Conservation (phyloP, 306 rosid species). For the Castanea crenata region DNA sequence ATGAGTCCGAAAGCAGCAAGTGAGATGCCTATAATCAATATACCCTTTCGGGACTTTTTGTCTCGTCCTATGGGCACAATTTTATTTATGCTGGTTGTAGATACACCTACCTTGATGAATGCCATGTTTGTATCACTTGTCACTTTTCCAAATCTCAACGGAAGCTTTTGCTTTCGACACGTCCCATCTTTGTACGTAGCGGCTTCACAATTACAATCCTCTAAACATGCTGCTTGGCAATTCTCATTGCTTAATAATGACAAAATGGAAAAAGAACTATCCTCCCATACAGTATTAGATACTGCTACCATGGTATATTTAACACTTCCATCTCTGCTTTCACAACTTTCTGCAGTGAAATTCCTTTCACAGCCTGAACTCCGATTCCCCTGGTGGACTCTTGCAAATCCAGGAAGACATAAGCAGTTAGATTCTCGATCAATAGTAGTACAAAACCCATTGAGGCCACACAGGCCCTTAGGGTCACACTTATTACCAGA, state of each 20-base stretch:
- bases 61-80: not conserved
- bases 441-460: not conserved
- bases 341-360: no score
- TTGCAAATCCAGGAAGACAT: not conserved
- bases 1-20: slow-evolving; percentile 5
- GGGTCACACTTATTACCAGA: not conserved
- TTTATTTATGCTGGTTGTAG: not conserved
- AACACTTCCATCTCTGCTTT: no score
- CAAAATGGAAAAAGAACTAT: no score
- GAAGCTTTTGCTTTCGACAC: no score
- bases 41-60: not conserved
- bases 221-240: no score
- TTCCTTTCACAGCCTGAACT: slow-evolving; percentile 1
- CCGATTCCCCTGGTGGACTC: not conserved
- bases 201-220: no score
- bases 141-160: not conserved
- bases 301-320: no score
- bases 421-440: not conserved
- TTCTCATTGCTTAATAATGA: no score
- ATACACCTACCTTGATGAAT: slow-evolving; percentile 21
- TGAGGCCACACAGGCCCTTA: not conserved
- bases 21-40: not conserved
- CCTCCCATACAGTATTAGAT: no score
- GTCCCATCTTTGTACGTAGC: no score
- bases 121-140: not conserved